Evolutionary conservation across 2,329 filamentous ascomycete genomes (phyloP), one percentile per base, ranked within the genome.

Genomic region (Cytospora mali): DNA sequence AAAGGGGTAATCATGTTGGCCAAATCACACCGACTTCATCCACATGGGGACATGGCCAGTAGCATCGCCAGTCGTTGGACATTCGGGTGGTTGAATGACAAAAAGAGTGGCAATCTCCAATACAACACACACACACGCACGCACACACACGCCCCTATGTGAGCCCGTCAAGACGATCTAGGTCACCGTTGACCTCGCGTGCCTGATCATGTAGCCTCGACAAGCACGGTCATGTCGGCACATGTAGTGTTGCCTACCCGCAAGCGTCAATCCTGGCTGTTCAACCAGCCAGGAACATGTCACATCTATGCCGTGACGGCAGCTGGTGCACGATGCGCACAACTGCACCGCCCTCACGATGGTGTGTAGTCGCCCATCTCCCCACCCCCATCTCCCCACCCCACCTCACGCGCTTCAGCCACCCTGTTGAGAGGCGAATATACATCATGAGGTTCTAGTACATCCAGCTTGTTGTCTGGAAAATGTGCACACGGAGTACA

Each of bases 401-500:
- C 35, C 35, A 39, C 35, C 35, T 39, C 35, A 1, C 35, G 9
- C 9, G 14, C 16, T 7, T 11, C 16, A 18, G 3, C 10, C 5
- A 39, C 35, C 57, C 42, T 42, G 10, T 52, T n/a, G 18, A 31
- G 35, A 31, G 42, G 49, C 27, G 33, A 53, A 53, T 31, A 21
- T n/a, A 16, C 33, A 59, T 46, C 49, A n/a, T 23, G 57, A 53
- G 14, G 18, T 21, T n/a, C 42, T n/a, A 46, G 42, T 33, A 27
- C 25, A 50, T 16, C 33, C 31, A 10, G 23, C 14, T 33, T 18
- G 33, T 23, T 10, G 35, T 16, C 25, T 33, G 50, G 23, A 13
- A 27, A 18, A 3, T 54, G 35, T 25, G 35, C 57, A 35, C 57
- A 60, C 57, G 57, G 57, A 60, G 57, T 60, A 60, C 57, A 46